Evolutionary conservation across 2,329 filamentous ascomycete species (phyloP).

Genomic region (Arthrobotrys musiformis): DNA sequence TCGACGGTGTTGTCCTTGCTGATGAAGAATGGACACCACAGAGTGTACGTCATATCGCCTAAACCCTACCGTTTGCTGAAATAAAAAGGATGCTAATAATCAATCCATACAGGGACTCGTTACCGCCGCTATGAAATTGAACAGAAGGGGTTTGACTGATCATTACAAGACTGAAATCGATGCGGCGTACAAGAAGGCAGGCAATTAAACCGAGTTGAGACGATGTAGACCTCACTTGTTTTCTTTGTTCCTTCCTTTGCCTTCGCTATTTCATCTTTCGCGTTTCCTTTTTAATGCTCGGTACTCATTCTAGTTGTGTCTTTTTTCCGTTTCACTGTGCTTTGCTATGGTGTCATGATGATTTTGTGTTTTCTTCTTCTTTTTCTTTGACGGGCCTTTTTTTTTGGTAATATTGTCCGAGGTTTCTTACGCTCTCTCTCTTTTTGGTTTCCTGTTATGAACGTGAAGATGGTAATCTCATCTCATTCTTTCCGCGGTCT

Average conservation of each 20-base stretch:
- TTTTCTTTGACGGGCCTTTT: neutral
- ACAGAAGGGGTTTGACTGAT: conserved; percentile 74
- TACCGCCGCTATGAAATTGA: conserved; percentile 78
- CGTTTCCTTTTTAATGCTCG: neutral
- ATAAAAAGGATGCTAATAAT: conserved; percentile 54
- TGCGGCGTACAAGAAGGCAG: conserved; percentile 67
- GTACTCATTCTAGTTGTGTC: neutral
- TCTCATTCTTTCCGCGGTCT: conserved; percentile 6
- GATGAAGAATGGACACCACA: conserved; percentile 90
- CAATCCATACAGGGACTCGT: conserved; percentile 70
- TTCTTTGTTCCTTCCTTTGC: neutral
- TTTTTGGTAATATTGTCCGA: neutral
- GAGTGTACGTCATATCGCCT: conserved; percentile 72
- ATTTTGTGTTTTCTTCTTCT: no score
- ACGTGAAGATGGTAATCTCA: conserved; percentile 10
- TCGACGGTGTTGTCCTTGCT: conserved; percentile 79
- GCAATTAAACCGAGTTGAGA: conserved; percentile 24
- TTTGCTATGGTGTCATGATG: conserved; percentile 17
- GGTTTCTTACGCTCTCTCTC: neutral
- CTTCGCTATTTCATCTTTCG: neutral
- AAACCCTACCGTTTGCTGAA: neutral
- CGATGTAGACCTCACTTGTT: neutral
- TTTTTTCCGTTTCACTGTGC: neutral
- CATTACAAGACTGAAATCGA: conserved; percentile 73
- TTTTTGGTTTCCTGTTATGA: neutral